Percentiles rank a stretch among this genome's conserved stretches.
phyloP scores from a whole-genome alignment of 2,329 filamentous ascomycete genomes.

The Elsinoe fawcettii region DNA sequence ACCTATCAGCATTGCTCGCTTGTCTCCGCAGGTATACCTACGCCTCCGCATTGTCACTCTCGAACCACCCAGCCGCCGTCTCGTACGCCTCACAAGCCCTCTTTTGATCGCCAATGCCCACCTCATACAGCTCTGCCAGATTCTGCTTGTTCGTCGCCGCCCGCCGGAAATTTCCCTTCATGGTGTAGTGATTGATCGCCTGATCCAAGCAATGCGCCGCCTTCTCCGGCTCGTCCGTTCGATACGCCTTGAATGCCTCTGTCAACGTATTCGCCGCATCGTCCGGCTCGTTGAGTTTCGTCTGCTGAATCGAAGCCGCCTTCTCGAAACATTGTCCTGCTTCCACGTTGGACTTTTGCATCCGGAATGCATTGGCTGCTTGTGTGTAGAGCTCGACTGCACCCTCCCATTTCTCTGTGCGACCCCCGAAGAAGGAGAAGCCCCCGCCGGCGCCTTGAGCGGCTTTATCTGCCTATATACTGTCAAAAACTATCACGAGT shows the following conservation, averaged over 20 bases:
- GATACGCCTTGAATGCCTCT: slow-evolving; percentile 93
- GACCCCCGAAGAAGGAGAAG: slow-evolving; percentile 83
- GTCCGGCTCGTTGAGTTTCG: slow-evolving; percentile 80
- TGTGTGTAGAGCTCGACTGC: slow-evolving; percentile 81
- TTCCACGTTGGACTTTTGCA: slow-evolving; percentile 77
- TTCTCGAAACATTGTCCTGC: slow-evolving; percentile 79
- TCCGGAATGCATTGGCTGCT: slow-evolving; percentile 84
- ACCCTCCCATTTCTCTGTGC: slow-evolving; percentile 80
- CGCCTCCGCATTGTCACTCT: slow-evolving; percentile 76
- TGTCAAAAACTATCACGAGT: slow-evolving; percentile 20
- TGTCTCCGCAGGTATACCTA: slow-evolving; percentile 39
- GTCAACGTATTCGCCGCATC: slow-evolving; percentile 82
- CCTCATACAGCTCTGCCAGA: slow-evolving; percentile 77
- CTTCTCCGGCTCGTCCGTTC: slow-evolving; percentile 73
- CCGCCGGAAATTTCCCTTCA: slow-evolving; percentile 82
- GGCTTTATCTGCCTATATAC: slow-evolving; percentile 72
- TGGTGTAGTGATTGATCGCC: slow-evolving; percentile 78
- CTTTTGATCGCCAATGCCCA: slow-evolving; percentile 69
- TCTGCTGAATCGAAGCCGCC: slow-evolving; percentile 70
- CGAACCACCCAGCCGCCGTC: slow-evolving; percentile 80
- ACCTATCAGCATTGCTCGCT: not conserved
- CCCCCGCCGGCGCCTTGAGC: slow-evolving; percentile 66
- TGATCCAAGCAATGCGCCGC: slow-evolving; percentile 71
- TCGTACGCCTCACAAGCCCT: slow-evolving; percentile 77
- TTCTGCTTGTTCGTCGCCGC: slow-evolving; percentile 88